These are phyloP conservation scores for Limonium bicolor DNA, from an alignment of 148 eudicot species.

Conservation along the genomic window DNA sequence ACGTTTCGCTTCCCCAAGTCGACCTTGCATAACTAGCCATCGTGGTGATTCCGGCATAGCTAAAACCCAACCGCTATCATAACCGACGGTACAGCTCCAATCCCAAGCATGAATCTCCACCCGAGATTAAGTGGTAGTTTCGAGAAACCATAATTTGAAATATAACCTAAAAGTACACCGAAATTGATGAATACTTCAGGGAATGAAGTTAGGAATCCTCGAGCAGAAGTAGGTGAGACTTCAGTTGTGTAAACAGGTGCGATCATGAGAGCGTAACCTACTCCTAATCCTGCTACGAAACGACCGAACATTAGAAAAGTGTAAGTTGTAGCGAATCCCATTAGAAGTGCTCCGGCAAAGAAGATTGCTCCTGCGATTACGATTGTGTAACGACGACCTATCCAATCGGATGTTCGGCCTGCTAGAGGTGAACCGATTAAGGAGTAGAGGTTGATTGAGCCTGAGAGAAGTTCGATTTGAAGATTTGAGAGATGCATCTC, in stretches of 20 bases:
- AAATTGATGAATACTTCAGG: constrained; percentile 70
- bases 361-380: constrained; percentile 31
- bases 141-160: constrained; percentile 54
- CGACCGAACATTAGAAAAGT: constrained; percentile 32
- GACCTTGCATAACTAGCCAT: constrained; percentile 78
- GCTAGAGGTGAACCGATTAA: constrained; percentile 30
- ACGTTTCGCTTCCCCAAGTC: constrained; percentile 46
- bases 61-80: constrained; percentile 46
- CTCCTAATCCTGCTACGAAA: constrained; percentile 31
- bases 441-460: constrained; percentile 37
- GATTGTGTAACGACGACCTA: constrained; percentile 35
- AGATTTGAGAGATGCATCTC: constrained; percentile 24
- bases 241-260: constrained; percentile 92
- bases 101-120: constrained; percentile 79
- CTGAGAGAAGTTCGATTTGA: constrained; percentile 28
- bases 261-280: constrained; percentile 49
- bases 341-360: constrained; percentile 29
- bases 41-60: constrained; percentile 83
- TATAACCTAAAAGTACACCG: constrained; percentile 54
- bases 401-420: constrained; percentile 27
- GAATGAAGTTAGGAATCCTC: constrained; percentile 73
- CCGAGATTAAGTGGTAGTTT: constrained; percentile 34
- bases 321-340: constrained; percentile 34
- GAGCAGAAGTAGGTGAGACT: constrained; percentile 57
- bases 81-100: constrained; percentile 55